Base-by-base conservation (phyloP, 805 yeast species). In the Candida germanica region DNA sequence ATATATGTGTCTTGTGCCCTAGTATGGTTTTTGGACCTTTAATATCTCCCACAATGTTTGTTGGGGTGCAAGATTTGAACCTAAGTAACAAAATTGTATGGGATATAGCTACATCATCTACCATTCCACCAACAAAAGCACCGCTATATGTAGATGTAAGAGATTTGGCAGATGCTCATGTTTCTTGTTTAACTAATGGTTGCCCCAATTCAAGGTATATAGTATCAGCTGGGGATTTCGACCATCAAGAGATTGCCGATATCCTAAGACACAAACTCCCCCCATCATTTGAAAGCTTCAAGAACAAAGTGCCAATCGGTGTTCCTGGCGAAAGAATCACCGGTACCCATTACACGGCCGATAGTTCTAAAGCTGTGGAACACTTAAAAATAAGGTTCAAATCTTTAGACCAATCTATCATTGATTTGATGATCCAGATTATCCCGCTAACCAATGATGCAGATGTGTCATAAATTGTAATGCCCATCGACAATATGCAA, bases 141-240 rank as follows among this genome's bases (percentile, higher is more conserved):
- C 48, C 47, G 13, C 53, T 49, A 24, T 64, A 48, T 31, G 63
- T 73, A 20, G 83, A 79, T 51, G 84, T 79, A 3, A 65, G 83
- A 48, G 85, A 80, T 48, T 80, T 76, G 28, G 82, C 85, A 7
- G 50, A 49, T 32, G 77, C 80, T 6, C 84, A 80, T 48, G 46
- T 75, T 9, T 44, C 51, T 7, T 78, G 80, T 3, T 60, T 77
- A 38, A 58, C 43, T 18, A 43, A 46, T 8, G 42, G 43, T 14
- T 47, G 57, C 7, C 40, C 47, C 5, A 42, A 42, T 15, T 32
- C 34, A 10, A 31, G 58, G 31, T 44, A 52, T 33, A 40, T 56
- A 40, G 41, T 57, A 13, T 49, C 56, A 26, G 61, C 61, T 3
- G 61, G 61, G 1, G 51, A 46, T 27, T 57, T 39, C 33, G 56